Percentiles rank a stretch among this genome's conserved stretches.
Evolutionary conservation across 257 asterid genomes (phyloP).

Genomic region (Forsythia viridissima): DNA sequence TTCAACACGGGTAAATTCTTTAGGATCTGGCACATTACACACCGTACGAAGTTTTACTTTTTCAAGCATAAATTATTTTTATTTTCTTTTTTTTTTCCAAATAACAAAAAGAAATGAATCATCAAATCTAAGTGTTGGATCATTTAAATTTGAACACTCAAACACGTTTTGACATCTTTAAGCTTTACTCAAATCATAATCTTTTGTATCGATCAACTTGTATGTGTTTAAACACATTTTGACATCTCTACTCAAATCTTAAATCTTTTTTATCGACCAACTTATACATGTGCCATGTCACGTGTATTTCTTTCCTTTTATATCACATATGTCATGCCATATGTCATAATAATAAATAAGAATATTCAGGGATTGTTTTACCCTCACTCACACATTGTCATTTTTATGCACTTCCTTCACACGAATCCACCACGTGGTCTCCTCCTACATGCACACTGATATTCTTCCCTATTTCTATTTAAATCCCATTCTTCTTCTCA

Average conservation of each 20-base stretch:
- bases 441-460: conserved; percentile 15
- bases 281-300: too few species aligned
- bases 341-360: too few species aligned
- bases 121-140: too few species aligned
- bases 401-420: conserved; percentile 20
- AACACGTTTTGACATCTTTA: neutral
- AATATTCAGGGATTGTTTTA: neutral
- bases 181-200: neutral
- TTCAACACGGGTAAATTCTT: neutral
- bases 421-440: conserved; percentile 59
- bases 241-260: neutral
- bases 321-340: too few species aligned
- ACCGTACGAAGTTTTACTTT: too few species aligned
- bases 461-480: conserved; percentile 33
- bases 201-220: neutral
- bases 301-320: too few species aligned
- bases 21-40: neutral
- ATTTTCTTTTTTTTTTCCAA: too few species aligned
- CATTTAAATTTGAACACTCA: neutral
- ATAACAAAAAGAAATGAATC: too few species aligned
- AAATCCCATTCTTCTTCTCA: conserved; percentile 26
- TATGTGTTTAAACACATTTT: neutral
- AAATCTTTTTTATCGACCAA: too few species aligned
- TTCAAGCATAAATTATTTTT: too few species aligned
- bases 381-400: conserved; percentile 8